phyloP scores from a whole-genome alignment of 2,329 filamentous ascomycete genomes.

The Daldinia eschscholtzii region DNA sequence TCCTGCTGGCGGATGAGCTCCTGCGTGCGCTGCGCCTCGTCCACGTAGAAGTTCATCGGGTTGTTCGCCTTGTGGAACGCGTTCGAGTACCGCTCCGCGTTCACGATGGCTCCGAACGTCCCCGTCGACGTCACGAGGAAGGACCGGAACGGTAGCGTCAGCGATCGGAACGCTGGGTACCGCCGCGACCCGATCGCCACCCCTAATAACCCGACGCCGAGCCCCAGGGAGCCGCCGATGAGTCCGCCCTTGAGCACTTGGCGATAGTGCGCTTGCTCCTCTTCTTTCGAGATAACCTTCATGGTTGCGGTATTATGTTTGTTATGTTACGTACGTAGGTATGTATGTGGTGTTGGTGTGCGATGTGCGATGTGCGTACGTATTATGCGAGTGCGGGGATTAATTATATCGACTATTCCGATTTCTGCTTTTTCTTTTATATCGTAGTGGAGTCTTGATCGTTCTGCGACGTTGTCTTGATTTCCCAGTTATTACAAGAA shows the following conservation, averaged over 20 bases:
- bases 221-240: constrained; percentile 77
- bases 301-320: constrained; percentile 64
- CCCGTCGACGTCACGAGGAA: constrained; percentile 87
- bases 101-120: constrained; percentile 90
- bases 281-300: constrained; percentile 96
- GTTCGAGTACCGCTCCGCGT: constrained; percentile 78
- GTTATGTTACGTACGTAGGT: constrained; percentile 4
- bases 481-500: constrained; percentile 6
- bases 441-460: background rate
- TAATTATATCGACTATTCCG: background rate
- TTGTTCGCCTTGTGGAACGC: constrained; percentile 78
- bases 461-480: background rate
- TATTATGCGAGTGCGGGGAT: background rate
- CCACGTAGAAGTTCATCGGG: constrained; percentile 74
- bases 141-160: constrained; percentile 89
- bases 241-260: constrained; percentile 83
- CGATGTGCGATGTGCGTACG: no score
- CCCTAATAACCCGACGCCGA: constrained; percentile 74
- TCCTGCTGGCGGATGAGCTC: constrained; percentile 69
- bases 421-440: constrained; percentile 7
- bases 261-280: constrained; percentile 87
- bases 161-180: constrained; percentile 80
- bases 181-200: constrained; percentile 76
- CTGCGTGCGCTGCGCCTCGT: constrained; percentile 69
- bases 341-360: no score